These are phyloP conservation scores for Lagenidium giganteum DNA, from an alignment of 352 stramenopile genomes.

Conservation along the genomic window DNA sequence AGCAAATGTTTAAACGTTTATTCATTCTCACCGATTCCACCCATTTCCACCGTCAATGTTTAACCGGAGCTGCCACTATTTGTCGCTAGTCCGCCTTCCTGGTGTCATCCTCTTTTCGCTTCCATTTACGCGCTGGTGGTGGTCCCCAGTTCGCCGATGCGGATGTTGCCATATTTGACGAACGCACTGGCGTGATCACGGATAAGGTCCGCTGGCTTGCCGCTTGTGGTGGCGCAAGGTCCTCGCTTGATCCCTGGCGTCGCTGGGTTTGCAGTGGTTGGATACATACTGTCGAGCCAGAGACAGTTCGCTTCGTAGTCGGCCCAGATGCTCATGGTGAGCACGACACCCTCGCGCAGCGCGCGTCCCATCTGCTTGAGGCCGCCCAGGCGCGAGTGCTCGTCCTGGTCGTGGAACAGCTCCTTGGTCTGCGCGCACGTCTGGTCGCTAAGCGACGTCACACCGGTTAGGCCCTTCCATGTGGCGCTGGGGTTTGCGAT, in stretches of 20 bases:
- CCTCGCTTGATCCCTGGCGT: conserved; percentile 47
- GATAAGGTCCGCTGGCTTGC: too few relatives aligned
- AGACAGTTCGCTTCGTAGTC: conserved; percentile 60
- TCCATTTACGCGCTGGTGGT: too few relatives aligned
- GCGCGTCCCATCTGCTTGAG: conserved; percentile 53
- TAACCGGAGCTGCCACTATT: too few relatives aligned
- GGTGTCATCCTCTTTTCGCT: too few relatives aligned
- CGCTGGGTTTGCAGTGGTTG: conserved; percentile 22
- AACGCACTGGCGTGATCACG: too few relatives aligned
- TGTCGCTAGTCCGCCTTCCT: too few relatives aligned
- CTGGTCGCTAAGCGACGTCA: conserved; percentile 38
- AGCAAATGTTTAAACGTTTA: too few relatives aligned
- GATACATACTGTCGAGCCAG: conserved; percentile 71
- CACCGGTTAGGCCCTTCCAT: conserved; percentile 6
- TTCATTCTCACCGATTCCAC: too few relatives aligned
- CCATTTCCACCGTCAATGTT: too few relatives aligned
- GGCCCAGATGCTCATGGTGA: conserved; percentile 71
- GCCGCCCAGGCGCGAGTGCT: conserved; percentile 42
- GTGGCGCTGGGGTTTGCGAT: conserved; percentile 22
- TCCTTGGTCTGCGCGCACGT: conserved; percentile 45
- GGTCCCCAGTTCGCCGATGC: too few relatives aligned
- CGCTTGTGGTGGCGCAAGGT: conserved; percentile 42
- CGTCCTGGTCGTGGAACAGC: conserved; percentile 39
- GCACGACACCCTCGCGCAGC: conserved; percentile 51
- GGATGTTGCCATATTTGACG: too few relatives aligned